Evolutionary conservation across 768 basidiomycete species (phyloP).

Genomic region (Daedaleopsis sinensis): DNA sequence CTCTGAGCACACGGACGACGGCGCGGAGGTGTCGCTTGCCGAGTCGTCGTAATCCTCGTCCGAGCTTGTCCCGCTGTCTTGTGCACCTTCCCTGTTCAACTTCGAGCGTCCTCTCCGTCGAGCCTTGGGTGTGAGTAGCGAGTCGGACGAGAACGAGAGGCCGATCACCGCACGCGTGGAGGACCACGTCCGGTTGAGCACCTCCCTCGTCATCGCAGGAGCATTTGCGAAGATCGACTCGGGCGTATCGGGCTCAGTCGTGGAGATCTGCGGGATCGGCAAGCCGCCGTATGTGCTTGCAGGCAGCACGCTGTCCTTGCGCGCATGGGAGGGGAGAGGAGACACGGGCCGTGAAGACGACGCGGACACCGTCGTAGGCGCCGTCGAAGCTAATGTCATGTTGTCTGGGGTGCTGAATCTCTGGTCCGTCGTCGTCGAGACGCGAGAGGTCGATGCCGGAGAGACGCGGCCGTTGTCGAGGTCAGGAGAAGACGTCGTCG

Average conservation of each 20-base stretch:
- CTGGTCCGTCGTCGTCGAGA: constrained; percentile 2
- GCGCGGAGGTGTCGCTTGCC: constrained; percentile 30
- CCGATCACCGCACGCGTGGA: constrained; percentile 7
- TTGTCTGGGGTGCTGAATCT: constrained; percentile 17
- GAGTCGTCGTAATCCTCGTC: constrained; percentile 30
- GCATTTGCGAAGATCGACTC: constrained; percentile 3
- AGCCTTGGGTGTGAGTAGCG: constrained; percentile 34
- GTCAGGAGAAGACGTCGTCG: constrained; percentile 18
- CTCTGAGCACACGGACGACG: constrained; percentile 34
- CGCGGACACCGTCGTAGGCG: constrained; percentile 29
- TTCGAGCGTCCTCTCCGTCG: constrained; percentile 21
- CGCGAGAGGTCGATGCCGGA: constrained; percentile 33
- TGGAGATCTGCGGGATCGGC: constrained; percentile 58
- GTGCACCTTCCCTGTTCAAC: constrained; percentile 5
- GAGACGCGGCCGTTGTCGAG: constrained; percentile 21
- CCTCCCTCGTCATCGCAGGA: not conserved
- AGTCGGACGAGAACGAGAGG: constrained; percentile 28
- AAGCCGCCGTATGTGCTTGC: constrained; percentile 41
- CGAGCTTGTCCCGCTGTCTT: constrained; percentile 23
- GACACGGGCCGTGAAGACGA: constrained; percentile 1
- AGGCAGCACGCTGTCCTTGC: constrained; percentile 17
- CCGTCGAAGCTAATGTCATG: constrained; percentile 23
- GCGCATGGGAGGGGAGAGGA: not conserved
- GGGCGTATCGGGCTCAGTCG: constrained; percentile 48
- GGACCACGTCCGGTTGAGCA: constrained; percentile 3